Evolutionary conservation across 2,329 filamentous ascomycete genomes (phyloP).

Genomic region (Claviceps sp.): DNA sequence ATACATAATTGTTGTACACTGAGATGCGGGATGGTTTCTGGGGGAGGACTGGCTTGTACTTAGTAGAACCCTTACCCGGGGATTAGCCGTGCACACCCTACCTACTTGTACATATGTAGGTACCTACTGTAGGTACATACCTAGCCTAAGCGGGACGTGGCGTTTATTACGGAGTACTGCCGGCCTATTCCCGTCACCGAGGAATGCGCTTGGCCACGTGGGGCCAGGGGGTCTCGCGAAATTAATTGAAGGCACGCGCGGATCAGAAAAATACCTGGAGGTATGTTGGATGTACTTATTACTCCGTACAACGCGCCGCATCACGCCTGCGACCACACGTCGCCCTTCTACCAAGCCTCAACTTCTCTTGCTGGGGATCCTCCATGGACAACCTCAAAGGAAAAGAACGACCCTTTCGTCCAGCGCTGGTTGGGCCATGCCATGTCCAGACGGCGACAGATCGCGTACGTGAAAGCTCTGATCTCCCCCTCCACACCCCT

Average conservation of each 20-base stretch:
- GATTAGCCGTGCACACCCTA: too few species aligned
- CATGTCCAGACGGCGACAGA: slow-evolving; percentile 23
- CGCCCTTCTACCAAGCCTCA: neutral
- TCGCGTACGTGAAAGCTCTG: slow-evolving; percentile 16
- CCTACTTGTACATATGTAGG: too few species aligned
- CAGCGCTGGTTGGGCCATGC: slow-evolving; percentile 22
- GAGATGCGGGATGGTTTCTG: too few species aligned
- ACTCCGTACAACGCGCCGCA: neutral
- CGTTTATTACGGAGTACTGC: neutral
- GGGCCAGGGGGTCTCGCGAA: too few species aligned
- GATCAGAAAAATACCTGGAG: neutral
- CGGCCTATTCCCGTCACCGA: neutral
- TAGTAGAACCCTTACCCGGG: too few species aligned
- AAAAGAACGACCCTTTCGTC: slow-evolving; percentile 9
- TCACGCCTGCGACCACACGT: slow-evolving; percentile 3
- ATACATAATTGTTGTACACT: too few species aligned
- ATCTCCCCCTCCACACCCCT: neutral
- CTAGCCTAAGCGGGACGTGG: too few species aligned
- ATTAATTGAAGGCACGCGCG: neutral
- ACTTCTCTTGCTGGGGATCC: neutral
- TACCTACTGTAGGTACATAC: too few species aligned
- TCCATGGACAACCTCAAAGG: slow-evolving; percentile 7
- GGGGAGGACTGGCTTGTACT: too few species aligned
- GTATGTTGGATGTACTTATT: too few species aligned
- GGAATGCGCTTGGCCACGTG: neutral